A percentile compares a stretch with the other conserved stretches of the same genome.
Conservation (phyloP, 2,329 filamentous ascomycete genomes). For the Fusarium subtropicale region DNA sequence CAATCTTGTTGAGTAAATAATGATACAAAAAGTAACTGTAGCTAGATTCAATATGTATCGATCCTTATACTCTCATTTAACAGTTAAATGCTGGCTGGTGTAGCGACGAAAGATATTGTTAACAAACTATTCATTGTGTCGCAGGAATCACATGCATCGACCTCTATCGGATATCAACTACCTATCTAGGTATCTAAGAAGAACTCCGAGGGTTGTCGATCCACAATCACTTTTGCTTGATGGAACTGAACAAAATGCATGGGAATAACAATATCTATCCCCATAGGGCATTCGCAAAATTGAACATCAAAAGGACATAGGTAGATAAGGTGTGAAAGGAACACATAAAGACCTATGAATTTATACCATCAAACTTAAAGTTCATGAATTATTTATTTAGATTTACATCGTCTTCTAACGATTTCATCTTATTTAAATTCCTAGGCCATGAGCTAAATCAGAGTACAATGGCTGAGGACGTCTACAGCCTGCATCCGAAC, state of each 20-base stretch:
- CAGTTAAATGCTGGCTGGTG: neutral
- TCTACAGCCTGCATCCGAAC: slow-evolving; percentile 45
- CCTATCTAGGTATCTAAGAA: neutral
- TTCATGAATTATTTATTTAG: neutral
- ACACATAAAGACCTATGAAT: neutral
- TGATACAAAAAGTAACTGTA: neutral
- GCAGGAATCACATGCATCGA: neutral
- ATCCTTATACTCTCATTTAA: neutral
- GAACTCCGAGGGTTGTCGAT: neutral
- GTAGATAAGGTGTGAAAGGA: neutral
- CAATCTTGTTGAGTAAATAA: too few species aligned
- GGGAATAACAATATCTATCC: neutral
- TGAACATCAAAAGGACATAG: neutral
- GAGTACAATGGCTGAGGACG: slow-evolving; percentile 24
- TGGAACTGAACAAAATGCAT: neutral
- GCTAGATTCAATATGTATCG: neutral
- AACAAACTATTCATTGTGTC: neutral
- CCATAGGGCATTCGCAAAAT: neutral
- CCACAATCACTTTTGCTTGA: neutral
- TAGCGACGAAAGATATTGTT: neutral
- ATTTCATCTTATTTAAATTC: slow-evolving; percentile 22
- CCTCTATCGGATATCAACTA: neutral
- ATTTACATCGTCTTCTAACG: slow-evolving; percentile 22
- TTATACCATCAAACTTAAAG: neutral
- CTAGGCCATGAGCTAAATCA: slow-evolving; percentile 33